Evolutionary conservation across 2,329 filamentous ascomycete species (phyloP).

Genomic region (Rhynchosporium graminicola): DNA sequence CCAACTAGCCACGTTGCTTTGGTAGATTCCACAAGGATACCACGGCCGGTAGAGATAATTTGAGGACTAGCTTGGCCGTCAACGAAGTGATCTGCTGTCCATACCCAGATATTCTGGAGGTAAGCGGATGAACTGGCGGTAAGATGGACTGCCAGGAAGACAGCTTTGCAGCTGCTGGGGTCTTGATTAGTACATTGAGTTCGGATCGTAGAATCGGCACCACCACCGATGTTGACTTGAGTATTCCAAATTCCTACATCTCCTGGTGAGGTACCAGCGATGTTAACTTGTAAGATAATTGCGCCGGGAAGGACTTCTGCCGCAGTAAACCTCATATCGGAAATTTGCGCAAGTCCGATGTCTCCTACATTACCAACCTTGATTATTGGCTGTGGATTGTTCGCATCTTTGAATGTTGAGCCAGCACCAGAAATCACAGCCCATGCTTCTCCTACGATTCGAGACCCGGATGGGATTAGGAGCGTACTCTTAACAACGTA

Average conservation of each 20-base stretch:
- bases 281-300: constrained; percentile 52
- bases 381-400: constrained; percentile 49
- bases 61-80: constrained; percentile 29
- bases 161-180: constrained; percentile 48
- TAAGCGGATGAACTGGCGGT: constrained; percentile 49
- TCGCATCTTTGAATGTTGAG: constrained; percentile 45
- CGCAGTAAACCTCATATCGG: constrained; percentile 55
- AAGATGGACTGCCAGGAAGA: constrained; percentile 53
- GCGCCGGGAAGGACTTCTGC: constrained; percentile 47
- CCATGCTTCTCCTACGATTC: constrained; percentile 57
- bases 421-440: constrained; percentile 52
- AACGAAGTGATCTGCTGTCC: constrained; percentile 34
- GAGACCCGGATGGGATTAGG: constrained; percentile 49
- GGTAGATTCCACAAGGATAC: constrained; percentile 39
- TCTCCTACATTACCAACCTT: constrained; percentile 53
- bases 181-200: constrained; percentile 45
- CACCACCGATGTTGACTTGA: constrained; percentile 50
- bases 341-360: constrained; percentile 51
- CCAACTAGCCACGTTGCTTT: constrained; percentile 55
- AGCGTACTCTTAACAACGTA: constrained; percentile 51
- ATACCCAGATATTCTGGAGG: constrained; percentile 56
- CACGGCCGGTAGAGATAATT: constrained; percentile 50
- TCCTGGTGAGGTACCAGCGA: constrained; percentile 47
- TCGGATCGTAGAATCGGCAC: constrained; percentile 43
- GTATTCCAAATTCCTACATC: constrained; percentile 54